Percentiles rank a stretch among this genome's conserved stretches.
Conservation (phyloP, 2,329 filamentous ascomycete species). For the Pyricularia pennisetigena region DNA sequence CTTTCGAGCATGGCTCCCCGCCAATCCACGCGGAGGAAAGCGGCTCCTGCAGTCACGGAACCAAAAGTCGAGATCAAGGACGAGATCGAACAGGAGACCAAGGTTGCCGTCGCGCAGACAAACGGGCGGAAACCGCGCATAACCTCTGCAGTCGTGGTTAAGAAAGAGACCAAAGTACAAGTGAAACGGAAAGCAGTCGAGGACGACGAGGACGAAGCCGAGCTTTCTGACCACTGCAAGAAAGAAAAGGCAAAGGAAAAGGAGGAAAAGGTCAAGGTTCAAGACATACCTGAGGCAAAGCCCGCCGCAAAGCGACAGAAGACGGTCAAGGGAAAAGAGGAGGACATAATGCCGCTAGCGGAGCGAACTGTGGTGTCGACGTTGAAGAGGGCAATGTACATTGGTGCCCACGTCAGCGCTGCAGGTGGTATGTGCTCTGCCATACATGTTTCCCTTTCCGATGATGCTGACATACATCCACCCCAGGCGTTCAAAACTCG, state of each 20-base stretch:
- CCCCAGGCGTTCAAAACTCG: constrained; percentile 75
- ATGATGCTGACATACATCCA: neutral
- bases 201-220: constrained; percentile 16
- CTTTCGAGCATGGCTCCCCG: neutral
- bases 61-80: constrained; percentile 9
- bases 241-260: constrained; percentile 11
- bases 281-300: constrained; percentile 19
- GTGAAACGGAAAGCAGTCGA: constrained; percentile 14
- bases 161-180: constrained; percentile 17
- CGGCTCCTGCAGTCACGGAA: neutral
- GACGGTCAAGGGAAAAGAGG: constrained; percentile 32
- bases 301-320: constrained; percentile 22
- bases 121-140: constrained; percentile 1
- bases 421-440: constrained; percentile 58
- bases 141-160: constrained; percentile 19
- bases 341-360: constrained; percentile 51
- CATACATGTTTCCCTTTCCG: neutral
- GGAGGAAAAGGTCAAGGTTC: constrained; percentile 14
- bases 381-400: constrained; percentile 62
- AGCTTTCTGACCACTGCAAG: constrained; percentile 12
- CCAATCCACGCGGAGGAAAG: neutral
- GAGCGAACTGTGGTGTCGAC: constrained; percentile 53
- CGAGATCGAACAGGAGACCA: constrained; percentile 6
- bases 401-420: constrained; percentile 86
- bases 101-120: constrained; percentile 6